Percentiles rank a stretch among this genome's conserved stretches.
Evolutionary conservation across 306 rosid species (phyloP).

Genomic region (cucumber (Cucumis sativus)): DNA sequence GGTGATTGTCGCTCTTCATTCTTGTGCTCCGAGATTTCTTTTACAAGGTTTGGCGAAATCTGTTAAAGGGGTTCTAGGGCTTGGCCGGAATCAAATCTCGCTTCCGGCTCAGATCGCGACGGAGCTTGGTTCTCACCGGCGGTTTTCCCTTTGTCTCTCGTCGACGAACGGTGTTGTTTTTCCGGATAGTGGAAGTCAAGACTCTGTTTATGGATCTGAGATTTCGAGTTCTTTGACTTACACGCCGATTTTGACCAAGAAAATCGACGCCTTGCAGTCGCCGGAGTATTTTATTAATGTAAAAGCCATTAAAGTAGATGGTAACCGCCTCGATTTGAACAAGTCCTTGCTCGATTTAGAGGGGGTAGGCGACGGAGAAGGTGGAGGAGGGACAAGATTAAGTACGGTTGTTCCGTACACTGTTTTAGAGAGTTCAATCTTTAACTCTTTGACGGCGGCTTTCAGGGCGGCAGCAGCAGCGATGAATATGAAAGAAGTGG

Average conservation of each 20-base stretch:
- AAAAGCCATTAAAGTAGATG: conserved; percentile 41
- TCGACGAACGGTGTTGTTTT: conserved; percentile 40
- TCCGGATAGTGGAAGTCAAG: conserved; percentile 11
- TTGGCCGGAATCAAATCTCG: conserved; percentile 41
- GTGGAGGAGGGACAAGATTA: conserved; percentile 24
- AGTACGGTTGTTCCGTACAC: conserved; percentile 61
- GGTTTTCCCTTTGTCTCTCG: conserved; percentile 46
- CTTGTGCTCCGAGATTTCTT: conserved; percentile 34
- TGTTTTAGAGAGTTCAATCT: conserved; percentile 40
- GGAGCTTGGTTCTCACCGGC: conserved; percentile 14
- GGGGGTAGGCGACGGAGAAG: not conserved
- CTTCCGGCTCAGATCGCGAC: conserved; percentile 50
- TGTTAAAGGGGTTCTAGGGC: conserved; percentile 49
- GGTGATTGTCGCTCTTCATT: conserved; percentile 11
- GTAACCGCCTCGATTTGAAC: conserved; percentile 33
- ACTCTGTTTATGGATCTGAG: conserved; percentile 16
- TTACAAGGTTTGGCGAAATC: conserved; percentile 36
- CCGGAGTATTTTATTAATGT: conserved; percentile 41
- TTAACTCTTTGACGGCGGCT: conserved; percentile 21
- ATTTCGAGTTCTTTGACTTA: conserved; percentile 38
- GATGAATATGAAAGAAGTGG: conserved; percentile 35
- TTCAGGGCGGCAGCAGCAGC: conserved; percentile 36
- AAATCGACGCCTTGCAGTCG: conserved; percentile 12
- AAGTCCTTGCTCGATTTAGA: conserved; percentile 1
- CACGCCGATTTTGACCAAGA: conserved; percentile 41